Base-by-base conservation (phyloP, 176 grass and related monocot species). In the Neostapfia colusana region DNA sequence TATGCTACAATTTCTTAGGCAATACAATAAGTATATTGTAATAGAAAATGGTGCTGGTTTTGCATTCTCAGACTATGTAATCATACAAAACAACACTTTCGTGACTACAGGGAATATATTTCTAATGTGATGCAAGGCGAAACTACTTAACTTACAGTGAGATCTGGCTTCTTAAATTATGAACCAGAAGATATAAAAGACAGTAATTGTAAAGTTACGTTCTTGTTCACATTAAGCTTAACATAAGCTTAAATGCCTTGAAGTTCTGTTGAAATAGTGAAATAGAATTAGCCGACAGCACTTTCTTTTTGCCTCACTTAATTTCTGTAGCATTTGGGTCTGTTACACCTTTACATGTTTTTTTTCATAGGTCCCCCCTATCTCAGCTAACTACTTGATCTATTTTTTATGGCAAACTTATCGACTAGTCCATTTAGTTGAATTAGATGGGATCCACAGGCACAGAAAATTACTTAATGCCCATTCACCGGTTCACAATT, bases 101-200 rank as follows among this genome's bases (percentile, higher is more conserved):
- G 4, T 73, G 8, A 31, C 11, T 20, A 0, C n/a, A 12, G 65
- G 44, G 16, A 12, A 0, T 55, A 42, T 65, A 4, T 64, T 60
- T 43, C 41, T 50, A 3, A 65, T 6, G 4, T 53, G 24, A 74
- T 15, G 7, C 9, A 75, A 50, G 21, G 40, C 58, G 6, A 62
- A 70, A 55, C 11, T 65, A 31, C 25, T 23, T 70, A 36, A 27
- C 39, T 85, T n/a, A n/a, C 25, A 55, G 31, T 66, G 46, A 46
- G 7, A 48, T 45, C 38, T 67, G 40, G 57, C 65, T 21, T 49
- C 64, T 35, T 20, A 66, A 60, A n/a, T n/a, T n/a, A n/a, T n/a
- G n/a, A n/a, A 17, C 0, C 21, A 25, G 28, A 69, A 48, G 55
- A 59, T 37, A 20, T 40, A 37, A n/a, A 57, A 51, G 16, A 70